A percentile compares a stretch with the other conserved stretches of the same genome.
phyloP scores from a whole-genome alignment of 306 rosid genomes.

The Mimosa pudica region DNA sequence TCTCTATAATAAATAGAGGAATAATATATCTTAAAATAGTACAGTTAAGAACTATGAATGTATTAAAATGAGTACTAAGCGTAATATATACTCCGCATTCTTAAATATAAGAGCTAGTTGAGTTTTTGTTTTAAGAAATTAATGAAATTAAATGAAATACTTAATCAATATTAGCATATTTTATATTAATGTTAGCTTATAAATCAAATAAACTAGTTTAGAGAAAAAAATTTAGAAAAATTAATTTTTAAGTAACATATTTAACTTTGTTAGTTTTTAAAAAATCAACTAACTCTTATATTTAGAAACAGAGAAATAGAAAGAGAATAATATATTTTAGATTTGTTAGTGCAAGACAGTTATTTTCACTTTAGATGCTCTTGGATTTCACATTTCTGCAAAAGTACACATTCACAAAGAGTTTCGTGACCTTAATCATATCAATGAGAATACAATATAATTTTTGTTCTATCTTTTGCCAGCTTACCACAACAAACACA shows the following conservation, averaged over 20 bases:
- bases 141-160: too few relatives aligned
- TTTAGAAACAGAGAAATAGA: too few relatives aligned
- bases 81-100: not conserved
- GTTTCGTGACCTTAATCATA: not conserved
- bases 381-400: conserved; percentile 10
- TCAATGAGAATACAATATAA: conserved; percentile 34
- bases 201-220: too few relatives aligned
- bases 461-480: conserved; percentile 6
- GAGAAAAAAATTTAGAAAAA: too few relatives aligned
- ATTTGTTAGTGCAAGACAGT: not conserved
- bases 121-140: too few relatives aligned
- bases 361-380: not conserved
- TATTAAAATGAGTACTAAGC: not conserved
- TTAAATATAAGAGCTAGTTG: too few relatives aligned
- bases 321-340: too few relatives aligned
- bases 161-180: too few relatives aligned
- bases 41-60: not conserved
- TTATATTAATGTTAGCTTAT: too few relatives aligned
- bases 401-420: conserved; percentile 4
- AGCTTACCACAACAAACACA: not conserved
- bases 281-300: too few relatives aligned
- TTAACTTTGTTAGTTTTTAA: too few relatives aligned
- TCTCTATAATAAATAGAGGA: not conserved
- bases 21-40: not conserved
- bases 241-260: too few relatives aligned